Conservation (phyloP, 441 rosid species). For the Gossypium lobatum region DNA sequence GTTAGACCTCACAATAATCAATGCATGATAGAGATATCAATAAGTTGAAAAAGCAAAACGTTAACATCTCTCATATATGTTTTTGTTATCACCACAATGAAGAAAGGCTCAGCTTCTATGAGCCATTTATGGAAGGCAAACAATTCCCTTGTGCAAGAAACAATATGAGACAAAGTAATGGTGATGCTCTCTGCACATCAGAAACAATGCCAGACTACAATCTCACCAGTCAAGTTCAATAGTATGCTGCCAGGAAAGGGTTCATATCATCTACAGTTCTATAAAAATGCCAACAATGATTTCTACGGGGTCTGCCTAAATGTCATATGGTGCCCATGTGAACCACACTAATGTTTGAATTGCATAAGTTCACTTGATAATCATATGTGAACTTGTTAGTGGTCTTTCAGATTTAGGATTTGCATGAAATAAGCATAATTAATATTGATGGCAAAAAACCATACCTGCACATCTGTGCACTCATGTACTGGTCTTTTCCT, state of each 20-base stretch:
- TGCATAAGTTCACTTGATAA: not conserved
- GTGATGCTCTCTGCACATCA: not conserved
- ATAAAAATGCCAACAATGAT: not conserved
- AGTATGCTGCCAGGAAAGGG: not conserved
- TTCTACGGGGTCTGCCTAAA: not conserved
- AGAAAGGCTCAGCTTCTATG: not conserved
- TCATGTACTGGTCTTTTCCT: conserved; percentile 82
- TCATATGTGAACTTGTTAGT: not conserved
- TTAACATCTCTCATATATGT: not conserved
- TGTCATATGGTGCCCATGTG: not conserved
- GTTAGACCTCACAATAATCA: not conserved
- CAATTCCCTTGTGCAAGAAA: not conserved
- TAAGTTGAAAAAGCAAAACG: not conserved
- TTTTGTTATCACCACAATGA: not conserved
- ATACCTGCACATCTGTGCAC: conserved; percentile 88
- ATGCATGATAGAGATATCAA: not conserved
- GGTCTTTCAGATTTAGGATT: not conserved
- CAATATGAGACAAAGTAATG: not conserved
- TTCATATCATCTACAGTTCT: not conserved
- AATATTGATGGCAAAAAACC: conserved; percentile 9
- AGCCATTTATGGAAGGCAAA: not conserved
- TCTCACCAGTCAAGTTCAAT: not conserved
- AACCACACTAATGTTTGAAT: not conserved
- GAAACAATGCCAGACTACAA: not conserved
- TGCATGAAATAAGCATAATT: not conserved